Base-by-base conservation (phyloP, 2,329 filamentous ascomycete genomes). In the Ophioceras dolichostomum region DNA sequence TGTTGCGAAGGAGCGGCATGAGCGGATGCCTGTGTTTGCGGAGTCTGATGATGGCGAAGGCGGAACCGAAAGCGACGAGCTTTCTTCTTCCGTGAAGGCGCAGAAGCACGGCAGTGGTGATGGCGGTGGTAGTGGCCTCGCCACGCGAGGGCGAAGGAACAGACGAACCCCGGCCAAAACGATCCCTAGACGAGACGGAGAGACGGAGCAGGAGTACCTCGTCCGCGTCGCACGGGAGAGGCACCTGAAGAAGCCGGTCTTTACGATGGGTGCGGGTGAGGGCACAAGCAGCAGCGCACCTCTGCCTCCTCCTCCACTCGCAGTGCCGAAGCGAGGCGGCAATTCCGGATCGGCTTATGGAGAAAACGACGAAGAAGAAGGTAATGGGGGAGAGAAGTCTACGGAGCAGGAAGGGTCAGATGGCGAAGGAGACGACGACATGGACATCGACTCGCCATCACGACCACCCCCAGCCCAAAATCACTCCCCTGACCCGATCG, bases 161-260 rank as follows among this genome's bases (percentile, higher is more conserved):
- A n/a, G n/a, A n/a, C n/a, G n/a, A n/a, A n/a, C n/a, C n/a, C n/a
- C n/a, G n/a, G n/a, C n/a, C n/a, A n/a, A n/a, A n/a, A n/a, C n/a
- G n/a, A 37, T 37, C 8, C 14, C 29, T 8, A 31, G 30, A 22
- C 18, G 29, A 19, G 20, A 19, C 3, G 67, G 62, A 14, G 67
- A 71, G 50, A 60, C 65, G 1, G 53, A 65, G 8, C 53, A 60
- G 27, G 62, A 68, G 8, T 70, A 65, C 52, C 50, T 56, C 5
- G 44, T 64, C 13, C 64, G 69, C 16, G 47, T 72, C n/a, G 70
- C 70, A 3, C 55, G 60, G 38, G 55, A 64, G 43, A 49, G 42
- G 1, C 45, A 51, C 43, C 53, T 37, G 8, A 39, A 35, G 4
- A 26, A 37, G 3, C 44, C 44, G 10, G 30, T 35, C 10, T 36